These are phyloP conservation scores for Smallanthus sonchifolius DNA, from an alignment of 129 eudicot species.

Conservation along the genomic window DNA sequence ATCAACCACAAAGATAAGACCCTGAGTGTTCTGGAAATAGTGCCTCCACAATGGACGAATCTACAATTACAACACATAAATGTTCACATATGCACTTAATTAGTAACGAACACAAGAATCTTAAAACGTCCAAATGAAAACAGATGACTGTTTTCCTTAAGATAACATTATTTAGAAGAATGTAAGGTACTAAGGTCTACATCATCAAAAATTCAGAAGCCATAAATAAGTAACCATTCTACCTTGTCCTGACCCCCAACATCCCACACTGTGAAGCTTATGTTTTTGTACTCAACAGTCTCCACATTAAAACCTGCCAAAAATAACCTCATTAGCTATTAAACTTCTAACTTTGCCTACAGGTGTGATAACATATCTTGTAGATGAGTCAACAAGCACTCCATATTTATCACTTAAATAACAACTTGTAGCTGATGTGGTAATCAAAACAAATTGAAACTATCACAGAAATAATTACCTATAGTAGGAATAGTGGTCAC, in stretches of 20 bases:
- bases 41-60: slow-evolving; percentile 91
- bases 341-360: background rate
- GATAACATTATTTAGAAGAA: background rate
- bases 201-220: background rate
- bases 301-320: slow-evolving; percentile 91
- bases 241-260: slow-evolving; percentile 99
- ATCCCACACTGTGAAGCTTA: slow-evolving; percentile 99
- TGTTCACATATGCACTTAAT: background rate
- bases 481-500: slow-evolving; percentile 97
- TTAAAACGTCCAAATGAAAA: background rate
- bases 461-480: slow-evolving; percentile 42
- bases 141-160: background rate
- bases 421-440: background rate
- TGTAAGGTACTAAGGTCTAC: background rate
- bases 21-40: slow-evolving; percentile 80
- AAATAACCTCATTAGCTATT: background rate
- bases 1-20: slow-evolving; percentile 83
- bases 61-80: slow-evolving; percentile 31
- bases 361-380: background rate
- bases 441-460: slow-evolving; percentile 13
- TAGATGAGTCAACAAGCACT: background rate
- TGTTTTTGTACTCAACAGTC: slow-evolving; percentile 97
- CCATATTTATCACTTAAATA: background rate
- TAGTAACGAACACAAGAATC: background rate
- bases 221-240: background rate